phyloP scores from a whole-genome alignment of 768 basidiomycete species.

The Stropharia rugosoannulata region DNA sequence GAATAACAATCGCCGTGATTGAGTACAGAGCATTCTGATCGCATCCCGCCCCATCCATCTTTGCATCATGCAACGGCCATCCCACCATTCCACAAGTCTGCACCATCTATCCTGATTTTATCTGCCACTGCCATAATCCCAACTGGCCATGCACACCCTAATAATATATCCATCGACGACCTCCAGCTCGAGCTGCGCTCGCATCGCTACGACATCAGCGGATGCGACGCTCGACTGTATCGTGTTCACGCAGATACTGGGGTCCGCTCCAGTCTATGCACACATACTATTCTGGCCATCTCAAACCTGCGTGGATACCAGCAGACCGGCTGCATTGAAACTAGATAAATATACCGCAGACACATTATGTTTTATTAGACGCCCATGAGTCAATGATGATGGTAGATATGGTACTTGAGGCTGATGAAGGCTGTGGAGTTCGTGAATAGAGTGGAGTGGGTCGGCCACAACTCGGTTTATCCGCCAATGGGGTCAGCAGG shows the following conservation, averaged over 20 bases:
- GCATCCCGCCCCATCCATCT: neutral
- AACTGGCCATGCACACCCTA: neutral
- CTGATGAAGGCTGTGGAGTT: neutral
- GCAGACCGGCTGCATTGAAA: neutral
- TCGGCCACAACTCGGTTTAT: neutral
- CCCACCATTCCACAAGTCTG: too few species aligned
- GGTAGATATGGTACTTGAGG: slow-evolving; percentile 7
- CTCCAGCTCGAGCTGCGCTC: neutral
- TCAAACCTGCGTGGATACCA: neutral
- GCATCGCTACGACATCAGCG: neutral
- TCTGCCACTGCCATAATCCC: neutral
- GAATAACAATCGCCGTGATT: slow-evolving; percentile 10
- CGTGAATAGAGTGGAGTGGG: neutral
- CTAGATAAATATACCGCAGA: neutral
- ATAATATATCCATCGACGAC: neutral
- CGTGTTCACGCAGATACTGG: too few species aligned
- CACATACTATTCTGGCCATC: neutral
- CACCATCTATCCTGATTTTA: neutral
- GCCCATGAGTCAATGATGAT: slow-evolving; percentile 4
- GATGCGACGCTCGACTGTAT: neutral
- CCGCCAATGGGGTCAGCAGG: neutral
- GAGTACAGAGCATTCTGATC: slow-evolving; percentile 9
- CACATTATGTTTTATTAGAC: slow-evolving; percentile 3
- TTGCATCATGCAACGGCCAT: too few species aligned
- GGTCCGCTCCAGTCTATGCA: too few species aligned